A percentile compares a stretch with the other conserved stretches of the same genome.
phyloP scores from a whole-genome alignment of 192 early-diverging fungal species.

The Podila horticola region DNA sequence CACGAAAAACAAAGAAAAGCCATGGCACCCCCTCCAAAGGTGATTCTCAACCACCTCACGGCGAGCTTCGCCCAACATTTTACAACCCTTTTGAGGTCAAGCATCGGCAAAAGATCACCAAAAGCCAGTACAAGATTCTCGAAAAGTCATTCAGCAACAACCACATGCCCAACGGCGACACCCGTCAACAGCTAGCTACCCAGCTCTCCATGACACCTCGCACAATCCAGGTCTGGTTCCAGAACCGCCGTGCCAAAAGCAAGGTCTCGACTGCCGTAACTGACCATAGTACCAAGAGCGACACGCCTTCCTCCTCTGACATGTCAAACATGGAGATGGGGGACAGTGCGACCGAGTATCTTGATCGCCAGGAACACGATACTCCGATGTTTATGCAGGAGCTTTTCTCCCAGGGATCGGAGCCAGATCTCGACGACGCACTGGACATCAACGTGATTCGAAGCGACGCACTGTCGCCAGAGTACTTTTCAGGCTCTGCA shows the following conservation, averaged over 20 bases:
- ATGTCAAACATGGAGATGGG: too few relatives aligned
- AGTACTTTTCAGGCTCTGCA: too few relatives aligned
- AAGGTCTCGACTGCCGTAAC: slow-evolving; percentile 34
- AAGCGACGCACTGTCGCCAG: too few relatives aligned
- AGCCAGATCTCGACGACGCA: too few relatives aligned
- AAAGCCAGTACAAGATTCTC: slow-evolving; percentile 74
- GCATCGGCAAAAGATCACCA: slow-evolving; percentile 77
- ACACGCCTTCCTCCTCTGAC: not conserved
- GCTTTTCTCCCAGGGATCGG: too few relatives aligned
- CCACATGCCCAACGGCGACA: slow-evolving; percentile 75
- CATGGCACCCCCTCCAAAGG: slow-evolving; percentile 1
- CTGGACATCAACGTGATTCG: too few relatives aligned
- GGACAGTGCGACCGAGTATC: too few relatives aligned
- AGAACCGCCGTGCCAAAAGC: slow-evolving; percentile 84
- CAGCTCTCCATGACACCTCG: slow-evolving; percentile 75
- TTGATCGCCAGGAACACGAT: too few relatives aligned
- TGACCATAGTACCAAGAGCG: not conserved
- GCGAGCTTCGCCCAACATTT: slow-evolving; percentile 74
- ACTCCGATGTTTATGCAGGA: too few relatives aligned
- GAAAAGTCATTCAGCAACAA: slow-evolving; percentile 74
- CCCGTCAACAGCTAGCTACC: slow-evolving; percentile 68
- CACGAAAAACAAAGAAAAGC: not conserved
- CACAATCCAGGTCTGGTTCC: slow-evolving; percentile 88
- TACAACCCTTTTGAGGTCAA: slow-evolving; percentile 85
- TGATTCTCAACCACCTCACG: slow-evolving; percentile 33